A percentile compares a stretch with the other conserved stretches of the same genome.
Evolutionary conservation across 371 early-diverging fungal genomes (phyloP).

Genomic region (Quaeritorhiza haematococci): DNA sequence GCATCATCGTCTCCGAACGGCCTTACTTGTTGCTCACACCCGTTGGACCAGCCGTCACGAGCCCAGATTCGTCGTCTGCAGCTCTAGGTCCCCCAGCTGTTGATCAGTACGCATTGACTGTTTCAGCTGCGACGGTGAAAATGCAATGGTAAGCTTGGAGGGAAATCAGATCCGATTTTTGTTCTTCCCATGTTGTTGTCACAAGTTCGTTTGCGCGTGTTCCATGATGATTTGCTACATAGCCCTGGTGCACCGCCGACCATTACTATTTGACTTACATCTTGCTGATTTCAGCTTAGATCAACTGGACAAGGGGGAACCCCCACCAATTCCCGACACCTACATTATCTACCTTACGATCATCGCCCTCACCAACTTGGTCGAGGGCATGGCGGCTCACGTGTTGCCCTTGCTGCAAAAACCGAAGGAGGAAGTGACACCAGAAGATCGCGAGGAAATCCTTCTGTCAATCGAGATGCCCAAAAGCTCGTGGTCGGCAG

Average conservation of each 20-base stretch:
- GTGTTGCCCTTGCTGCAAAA: slow-evolving; percentile 55
- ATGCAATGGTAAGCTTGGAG: slow-evolving; percentile 61
- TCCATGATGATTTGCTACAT: too few relatives aligned
- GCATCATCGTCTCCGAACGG: slow-evolving; percentile 70
- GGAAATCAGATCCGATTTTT: background rate
- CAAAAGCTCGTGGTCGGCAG: slow-evolving; percentile 73
- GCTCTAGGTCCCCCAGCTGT: slow-evolving; percentile 2
- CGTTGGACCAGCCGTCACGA: slow-evolving; percentile 6
- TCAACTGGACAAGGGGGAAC: slow-evolving; percentile 88
- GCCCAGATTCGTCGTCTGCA: background rate
- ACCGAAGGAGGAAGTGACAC: slow-evolving; percentile 8
- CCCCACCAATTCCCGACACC: slow-evolving; percentile 80
- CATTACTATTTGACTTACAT: slow-evolving; percentile 4
- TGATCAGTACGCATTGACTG: slow-evolving; percentile 31
- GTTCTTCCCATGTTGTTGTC: background rate
- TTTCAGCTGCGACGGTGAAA: slow-evolving; percentile 56
- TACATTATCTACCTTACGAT: slow-evolving; percentile 79
- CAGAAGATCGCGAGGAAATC: slow-evolving; percentile 54
- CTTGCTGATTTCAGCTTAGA: slow-evolving; percentile 48
- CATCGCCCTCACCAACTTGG: slow-evolving; percentile 60
- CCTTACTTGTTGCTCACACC: slow-evolving; percentile 36
- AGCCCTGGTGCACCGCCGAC: too few relatives aligned
- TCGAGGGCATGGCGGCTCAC: slow-evolving; percentile 66
- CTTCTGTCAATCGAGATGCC: slow-evolving; percentile 73
- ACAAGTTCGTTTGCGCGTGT: background rate